Percentiles rank a stretch among this genome's conserved stretches.
Evolutionary conservation across 2,329 filamentous ascomycete species (phyloP).

Genomic region (Claviceps sp.): DNA sequence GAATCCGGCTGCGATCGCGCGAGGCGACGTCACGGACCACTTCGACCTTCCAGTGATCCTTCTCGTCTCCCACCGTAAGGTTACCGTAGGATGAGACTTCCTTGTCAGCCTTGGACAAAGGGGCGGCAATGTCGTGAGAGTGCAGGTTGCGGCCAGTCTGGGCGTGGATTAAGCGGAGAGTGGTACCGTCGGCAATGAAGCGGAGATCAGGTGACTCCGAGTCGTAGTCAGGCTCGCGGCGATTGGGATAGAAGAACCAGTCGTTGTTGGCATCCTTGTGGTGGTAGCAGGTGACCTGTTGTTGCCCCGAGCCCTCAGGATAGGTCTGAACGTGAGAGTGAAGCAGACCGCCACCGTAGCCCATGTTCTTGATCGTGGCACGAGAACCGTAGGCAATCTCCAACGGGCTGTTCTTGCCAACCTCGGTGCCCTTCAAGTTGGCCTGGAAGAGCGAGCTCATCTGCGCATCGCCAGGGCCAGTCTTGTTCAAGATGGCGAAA

Average conservation of each 20-base stretch:
- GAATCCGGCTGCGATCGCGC: slow-evolving; percentile 68
- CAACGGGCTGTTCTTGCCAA: slow-evolving; percentile 86
- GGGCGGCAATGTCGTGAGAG: slow-evolving; percentile 81
- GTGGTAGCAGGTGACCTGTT: slow-evolving; percentile 98
- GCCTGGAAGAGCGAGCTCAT: slow-evolving; percentile 99
- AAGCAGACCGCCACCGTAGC: slow-evolving; percentile 88
- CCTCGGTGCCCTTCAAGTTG: slow-evolving; percentile 83
- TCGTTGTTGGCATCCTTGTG: slow-evolving; percentile 99
- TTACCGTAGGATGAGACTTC: slow-evolving; percentile 97
- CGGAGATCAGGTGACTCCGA: slow-evolving; percentile 51
- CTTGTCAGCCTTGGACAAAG: slow-evolving; percentile 74
- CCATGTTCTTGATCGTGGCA: slow-evolving; percentile 97
- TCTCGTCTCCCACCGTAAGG: slow-evolving; percentile 85
- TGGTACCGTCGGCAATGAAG: slow-evolving; percentile 64
- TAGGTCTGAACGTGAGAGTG: slow-evolving; percentile 96
- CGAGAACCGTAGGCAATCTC: slow-evolving; percentile 83
- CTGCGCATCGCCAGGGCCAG: slow-evolving; percentile 93
- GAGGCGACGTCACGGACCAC: slow-evolving; percentile 83
- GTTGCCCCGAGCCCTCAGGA: slow-evolving; percentile 83
- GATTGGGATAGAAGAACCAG: slow-evolving; percentile 97
- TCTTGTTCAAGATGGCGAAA: slow-evolving; percentile 86
- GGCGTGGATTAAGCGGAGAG: slow-evolving; percentile 79
- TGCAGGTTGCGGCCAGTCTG: slow-evolving; percentile 96
- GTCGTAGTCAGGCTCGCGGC: slow-evolving; percentile 59
- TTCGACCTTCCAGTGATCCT: slow-evolving; percentile 94